Conservation (phyloP, 495 filamentous ascomycete species). For the Rusavskia elegans region DNA sequence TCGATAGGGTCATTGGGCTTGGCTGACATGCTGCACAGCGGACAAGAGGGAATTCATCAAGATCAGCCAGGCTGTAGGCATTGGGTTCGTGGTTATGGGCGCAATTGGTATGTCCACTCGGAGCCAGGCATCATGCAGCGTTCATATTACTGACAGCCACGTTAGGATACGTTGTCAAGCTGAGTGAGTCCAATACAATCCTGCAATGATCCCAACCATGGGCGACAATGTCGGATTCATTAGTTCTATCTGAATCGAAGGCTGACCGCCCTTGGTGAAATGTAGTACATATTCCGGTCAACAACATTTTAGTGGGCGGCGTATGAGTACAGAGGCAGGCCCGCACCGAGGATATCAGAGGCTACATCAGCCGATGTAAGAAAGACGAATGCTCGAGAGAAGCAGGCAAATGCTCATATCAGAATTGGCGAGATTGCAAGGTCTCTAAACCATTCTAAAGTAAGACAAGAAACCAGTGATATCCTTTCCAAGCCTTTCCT, state of each 20-base stretch:
- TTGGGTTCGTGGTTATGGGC: constrained; percentile 81
- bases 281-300: constrained; percentile 65
- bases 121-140: background rate
- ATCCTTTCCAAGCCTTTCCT: too few species aligned
- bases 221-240: background rate
- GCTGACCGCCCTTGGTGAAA: background rate
- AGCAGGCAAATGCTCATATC: too few species aligned
- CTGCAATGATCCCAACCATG: background rate
- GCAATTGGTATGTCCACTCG: constrained; percentile 10
- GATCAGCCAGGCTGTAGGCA: constrained; percentile 89
- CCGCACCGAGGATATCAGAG: background rate
- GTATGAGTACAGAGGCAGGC: background rate
- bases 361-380: background rate
- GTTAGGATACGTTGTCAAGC: constrained; percentile 76
- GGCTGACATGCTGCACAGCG: constrained; percentile 23
- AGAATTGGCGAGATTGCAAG: too few species aligned
- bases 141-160: constrained; percentile 28
- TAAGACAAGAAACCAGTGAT: too few species aligned
- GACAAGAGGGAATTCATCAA: constrained; percentile 83
- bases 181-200: constrained; percentile 43
- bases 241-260: background rate
- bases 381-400: too few species aligned
- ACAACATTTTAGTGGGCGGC: constrained; percentile 57
- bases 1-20: background rate
- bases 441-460: too few species aligned